Conservation (phyloP, 805 yeast genomes). For the Saccharomycopsis sp. region DNA sequence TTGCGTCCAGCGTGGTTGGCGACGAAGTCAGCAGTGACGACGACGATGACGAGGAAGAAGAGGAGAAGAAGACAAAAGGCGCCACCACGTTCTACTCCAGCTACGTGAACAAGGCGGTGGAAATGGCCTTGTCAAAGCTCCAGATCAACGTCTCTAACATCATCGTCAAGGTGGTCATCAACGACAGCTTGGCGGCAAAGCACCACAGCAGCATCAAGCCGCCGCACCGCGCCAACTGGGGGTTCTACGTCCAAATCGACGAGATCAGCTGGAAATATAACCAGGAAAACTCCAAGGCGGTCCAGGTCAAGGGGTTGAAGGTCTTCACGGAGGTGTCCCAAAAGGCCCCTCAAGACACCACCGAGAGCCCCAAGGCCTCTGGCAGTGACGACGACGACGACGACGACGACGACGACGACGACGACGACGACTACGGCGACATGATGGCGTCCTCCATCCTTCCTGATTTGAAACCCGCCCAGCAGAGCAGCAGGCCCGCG, state of each 20-base stretch:
- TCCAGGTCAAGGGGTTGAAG: slow-evolving; percentile 33
- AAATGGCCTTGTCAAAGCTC: slow-evolving; percentile 54
- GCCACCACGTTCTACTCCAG: slow-evolving; percentile 12
- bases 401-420: slow-evolving; percentile 29
- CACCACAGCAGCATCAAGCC: not conserved
- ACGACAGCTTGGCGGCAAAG: slow-evolving; percentile 26
- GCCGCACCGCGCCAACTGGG: not conserved
- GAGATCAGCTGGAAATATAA: slow-evolving; percentile 30
- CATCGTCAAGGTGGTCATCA: slow-evolving; percentile 41
- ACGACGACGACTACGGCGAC: slow-evolving; percentile 24
- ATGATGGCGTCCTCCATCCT: slow-evolving; percentile 28
- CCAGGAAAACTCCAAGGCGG: slow-evolving; percentile 37
- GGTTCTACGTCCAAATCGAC: slow-evolving; percentile 26
- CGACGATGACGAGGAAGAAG: not conserved
- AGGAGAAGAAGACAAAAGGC: not conserved
- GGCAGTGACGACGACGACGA: slow-evolving; percentile 2
- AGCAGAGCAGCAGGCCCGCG: not conserved
- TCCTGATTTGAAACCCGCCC: slow-evolving; percentile 1
- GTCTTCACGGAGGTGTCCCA: slow-evolving; percentile 29
- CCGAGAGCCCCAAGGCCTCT: slow-evolving; percentile 10
- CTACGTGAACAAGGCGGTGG: slow-evolving; percentile 45
- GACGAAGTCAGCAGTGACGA: not conserved
- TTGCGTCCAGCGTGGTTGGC: slow-evolving; percentile 27
- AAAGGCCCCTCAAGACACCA: not conserved
- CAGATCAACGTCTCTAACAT: slow-evolving; percentile 41